phyloP scores from a whole-genome alignment of 768 basidiomycete genomes.

The Podaxis carcinomalis region DNA sequence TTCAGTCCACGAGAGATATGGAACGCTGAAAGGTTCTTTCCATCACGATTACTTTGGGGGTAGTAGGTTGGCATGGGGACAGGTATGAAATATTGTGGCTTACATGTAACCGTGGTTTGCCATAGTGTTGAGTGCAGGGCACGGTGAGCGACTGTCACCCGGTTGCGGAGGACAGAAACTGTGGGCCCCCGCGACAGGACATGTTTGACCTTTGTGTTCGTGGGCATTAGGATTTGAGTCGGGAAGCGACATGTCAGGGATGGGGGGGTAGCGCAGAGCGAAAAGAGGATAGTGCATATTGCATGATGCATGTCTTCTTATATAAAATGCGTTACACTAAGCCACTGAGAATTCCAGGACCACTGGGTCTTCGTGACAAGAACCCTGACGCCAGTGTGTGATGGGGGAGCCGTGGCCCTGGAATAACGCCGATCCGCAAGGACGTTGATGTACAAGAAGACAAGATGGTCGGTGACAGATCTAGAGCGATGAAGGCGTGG shows the following conservation, averaged over 20 bases:
- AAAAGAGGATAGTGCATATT: constrained; percentile 18
- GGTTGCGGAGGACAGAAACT: constrained; percentile 39
- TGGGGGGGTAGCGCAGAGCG: neutral
- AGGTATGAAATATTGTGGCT: constrained; percentile 22
- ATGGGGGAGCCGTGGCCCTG: neutral
- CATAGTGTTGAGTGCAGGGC: constrained; percentile 70
- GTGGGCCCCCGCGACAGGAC: constrained; percentile 41
- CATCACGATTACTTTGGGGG: constrained; percentile 44
- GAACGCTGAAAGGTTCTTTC: constrained; percentile 41
- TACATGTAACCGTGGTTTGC: constrained; percentile 77
- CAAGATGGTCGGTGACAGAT: neutral
- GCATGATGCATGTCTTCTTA: neutral
- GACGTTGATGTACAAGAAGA: neutral
- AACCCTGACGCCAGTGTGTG: neutral
- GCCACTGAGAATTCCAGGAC: neutral
- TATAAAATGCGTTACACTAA: neutral
- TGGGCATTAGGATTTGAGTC: constrained; percentile 31
- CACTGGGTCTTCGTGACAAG: neutral
- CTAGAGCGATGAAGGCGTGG: neutral
- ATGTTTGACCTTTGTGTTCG: constrained; percentile 29
- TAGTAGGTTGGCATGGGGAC: neutral
- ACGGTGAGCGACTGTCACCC: constrained; percentile 59
- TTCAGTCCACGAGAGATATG: constrained; percentile 38
- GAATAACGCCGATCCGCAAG: neutral
- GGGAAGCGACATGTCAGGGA: constrained; percentile 19